Conservation (phyloP, 176 grass and related monocot species). For the Cenchrus americanus region DNA sequence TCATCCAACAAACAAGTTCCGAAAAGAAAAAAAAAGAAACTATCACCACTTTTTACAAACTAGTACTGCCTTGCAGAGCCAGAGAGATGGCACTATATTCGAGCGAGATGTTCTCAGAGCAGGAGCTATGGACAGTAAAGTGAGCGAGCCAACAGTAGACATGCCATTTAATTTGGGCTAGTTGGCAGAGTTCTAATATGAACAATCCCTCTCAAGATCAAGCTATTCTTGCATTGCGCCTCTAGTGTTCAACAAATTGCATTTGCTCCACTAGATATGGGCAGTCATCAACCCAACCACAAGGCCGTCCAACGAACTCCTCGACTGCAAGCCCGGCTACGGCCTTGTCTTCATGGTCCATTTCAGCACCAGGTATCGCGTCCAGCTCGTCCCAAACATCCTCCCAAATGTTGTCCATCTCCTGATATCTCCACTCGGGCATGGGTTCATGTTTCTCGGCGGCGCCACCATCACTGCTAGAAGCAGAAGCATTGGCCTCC, state of each 20-base stretch:
- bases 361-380: constrained; percentile 32
- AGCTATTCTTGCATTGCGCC: not conserved
- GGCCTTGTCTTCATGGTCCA: constrained; percentile 32
- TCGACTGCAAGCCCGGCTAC: constrained; percentile 9
- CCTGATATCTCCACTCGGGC: not conserved
- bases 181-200: constrained; percentile 9
- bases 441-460: not conserved
- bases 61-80: not conserved
- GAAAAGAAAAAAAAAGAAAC: not conserved
- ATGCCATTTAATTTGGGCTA: constrained; percentile 12
- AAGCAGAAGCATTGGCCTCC: not conserved
- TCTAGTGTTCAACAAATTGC: constrained; percentile 51
- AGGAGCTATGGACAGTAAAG: not conserved
- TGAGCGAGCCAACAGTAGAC: not conserved
- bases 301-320: constrained; percentile 36
- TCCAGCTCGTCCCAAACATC: constrained; percentile 52
- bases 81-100: not conserved
- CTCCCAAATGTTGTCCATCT: constrained; percentile 35
- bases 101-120: not conserved
- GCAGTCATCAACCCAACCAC: constrained; percentile 53
- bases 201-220: constrained; percentile 10
- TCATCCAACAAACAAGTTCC: not conserved
- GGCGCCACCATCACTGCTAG: constrained; percentile 16
- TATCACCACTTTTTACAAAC: not conserved
- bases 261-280: constrained; percentile 31